Conservation (phyloP, 768 basidiomycete genomes). For the Multifurca ochricompacta region DNA sequence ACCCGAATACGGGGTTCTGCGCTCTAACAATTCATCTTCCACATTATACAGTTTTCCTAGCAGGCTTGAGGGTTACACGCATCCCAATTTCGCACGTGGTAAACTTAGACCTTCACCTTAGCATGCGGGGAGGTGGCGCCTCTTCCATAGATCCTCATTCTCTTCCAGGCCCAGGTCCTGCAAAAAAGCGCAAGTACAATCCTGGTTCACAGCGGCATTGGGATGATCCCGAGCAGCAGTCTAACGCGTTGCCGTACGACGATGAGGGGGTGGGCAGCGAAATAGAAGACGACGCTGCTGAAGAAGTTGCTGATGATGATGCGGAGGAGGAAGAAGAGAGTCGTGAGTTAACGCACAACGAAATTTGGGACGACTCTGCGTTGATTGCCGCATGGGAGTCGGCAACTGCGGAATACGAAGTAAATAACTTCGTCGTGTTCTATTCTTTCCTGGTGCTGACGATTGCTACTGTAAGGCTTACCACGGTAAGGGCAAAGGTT, state of each 20-base stretch:
- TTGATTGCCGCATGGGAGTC: constrained; percentile 81
- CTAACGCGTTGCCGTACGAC: constrained; percentile 28
- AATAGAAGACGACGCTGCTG: not conserved
- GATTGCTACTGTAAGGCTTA: constrained; percentile 36
- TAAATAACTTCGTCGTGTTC: constrained; percentile 23
- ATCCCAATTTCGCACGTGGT: not conserved
- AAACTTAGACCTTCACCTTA: constrained; percentile 1
- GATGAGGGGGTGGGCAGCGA: constrained; percentile 20
- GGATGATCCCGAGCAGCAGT: constrained; percentile 33
- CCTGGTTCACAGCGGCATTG: constrained; percentile 31
- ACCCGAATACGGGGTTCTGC: constrained; percentile 11
- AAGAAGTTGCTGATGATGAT: constrained; percentile 26
- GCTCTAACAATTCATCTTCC: too few relatives aligned
- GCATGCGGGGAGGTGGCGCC: constrained; percentile 13
- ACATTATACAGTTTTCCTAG: too few relatives aligned
- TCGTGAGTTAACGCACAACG: constrained; percentile 57
- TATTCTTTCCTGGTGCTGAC: not conserved
- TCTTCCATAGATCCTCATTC: constrained; percentile 12
- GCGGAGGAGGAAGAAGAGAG: constrained; percentile 44
- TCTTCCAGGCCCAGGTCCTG: constrained; percentile 14
- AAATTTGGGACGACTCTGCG: constrained; percentile 84
- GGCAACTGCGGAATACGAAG: constrained; percentile 74
- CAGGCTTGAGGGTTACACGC: not conserved
- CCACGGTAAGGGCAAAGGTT: constrained; percentile 61
- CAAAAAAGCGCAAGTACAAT: constrained; percentile 18